Conservation (phyloP, 805 yeast genomes). For the Saccharomycopsis sp. region DNA sequence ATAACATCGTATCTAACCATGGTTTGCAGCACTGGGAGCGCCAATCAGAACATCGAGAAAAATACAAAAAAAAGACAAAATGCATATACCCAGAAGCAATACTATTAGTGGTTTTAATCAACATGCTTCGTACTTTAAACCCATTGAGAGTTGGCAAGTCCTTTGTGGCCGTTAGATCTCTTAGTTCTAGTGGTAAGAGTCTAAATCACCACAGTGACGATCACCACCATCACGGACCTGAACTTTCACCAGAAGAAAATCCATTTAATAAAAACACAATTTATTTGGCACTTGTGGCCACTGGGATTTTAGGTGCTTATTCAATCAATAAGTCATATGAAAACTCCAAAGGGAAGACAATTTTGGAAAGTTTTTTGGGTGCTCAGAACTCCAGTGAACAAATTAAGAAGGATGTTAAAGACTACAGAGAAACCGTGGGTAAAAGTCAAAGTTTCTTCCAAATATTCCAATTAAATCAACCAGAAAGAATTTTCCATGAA, state of each 20-base stretch:
- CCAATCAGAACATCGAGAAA: conserved; percentile 1
- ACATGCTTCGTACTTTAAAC: not conserved
- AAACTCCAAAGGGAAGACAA: conserved; percentile 8
- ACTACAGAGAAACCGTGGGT: conserved; percentile 8
- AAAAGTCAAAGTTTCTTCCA: conserved; percentile 10
- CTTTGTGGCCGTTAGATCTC: not conserved
- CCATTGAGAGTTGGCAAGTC: not conserved
- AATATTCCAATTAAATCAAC: conserved; percentile 19
- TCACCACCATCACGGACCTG: conserved; percentile 20
- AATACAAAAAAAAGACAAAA: not conserved
- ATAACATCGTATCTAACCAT: not conserved
- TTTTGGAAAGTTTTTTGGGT: conserved; percentile 14
- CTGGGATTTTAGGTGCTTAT: conserved; percentile 12
- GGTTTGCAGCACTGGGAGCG: not conserved
- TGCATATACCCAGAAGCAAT: not conserved
- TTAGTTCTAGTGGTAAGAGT: not conserved
- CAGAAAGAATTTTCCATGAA: conserved; percentile 19
- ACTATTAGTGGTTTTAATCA: not conserved
- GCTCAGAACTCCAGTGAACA: conserved; percentile 5
- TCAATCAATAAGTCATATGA: conserved; percentile 10
- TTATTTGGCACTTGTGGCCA: conserved; percentile 10
- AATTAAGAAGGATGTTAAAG: conserved; percentile 1
- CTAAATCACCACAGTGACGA: conserved; percentile 13
- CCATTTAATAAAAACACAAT: conserved; percentile 9
- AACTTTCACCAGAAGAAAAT: conserved; percentile 13